Evolutionary conservation across 495 filamentous ascomycete species (phyloP), one percentile per base, ranked within the genome.

Genomic region (Penicillium waksmanii): DNA sequence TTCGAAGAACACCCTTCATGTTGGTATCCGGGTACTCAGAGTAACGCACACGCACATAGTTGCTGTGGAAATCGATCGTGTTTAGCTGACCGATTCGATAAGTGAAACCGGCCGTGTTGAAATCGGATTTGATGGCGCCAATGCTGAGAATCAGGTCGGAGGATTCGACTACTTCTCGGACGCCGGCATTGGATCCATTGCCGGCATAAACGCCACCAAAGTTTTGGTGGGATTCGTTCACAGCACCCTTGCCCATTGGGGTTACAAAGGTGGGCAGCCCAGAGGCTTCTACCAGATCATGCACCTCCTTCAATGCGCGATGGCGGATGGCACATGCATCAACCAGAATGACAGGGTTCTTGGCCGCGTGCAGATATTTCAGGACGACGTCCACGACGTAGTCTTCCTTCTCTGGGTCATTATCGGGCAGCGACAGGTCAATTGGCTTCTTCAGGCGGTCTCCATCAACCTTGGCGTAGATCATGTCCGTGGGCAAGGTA

Each of bases 241-340:
- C 85, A 8, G 89, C 91, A 43, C 93, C 86, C 73, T 96, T 96
- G 58, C 94, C 92, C 92, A 96, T 96, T 2, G 93, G 93, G 0
- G 92, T 86, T 18, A 95, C 91, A 71, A 95, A 96, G 0, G 88
- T 89, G 8, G 92, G 93, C 10, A 97, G 73, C 9, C 85, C 78
- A 1, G 91, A 90, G 66, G 86, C 90, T 46, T 88, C 80, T 36
- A 96, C 77, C n/a, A 98, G 77, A 33, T 87, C 85, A 53, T 88
- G 86, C 11, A 91, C 85, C 69, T 96, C 94, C 0, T 86, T 77
- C 6, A 95, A 73, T 12, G 87, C 87, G 12, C 84, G 80, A 67
- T 96, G 91, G 19, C 93, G 87, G 67, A 93, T 87, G 6, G 93
- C 89, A 68, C 93, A 96, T n/a, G 91, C 92, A 71, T 98, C 94